Conservation (phyloP, 805 yeast species). For the Metschnikowia vanudenii region DNA sequence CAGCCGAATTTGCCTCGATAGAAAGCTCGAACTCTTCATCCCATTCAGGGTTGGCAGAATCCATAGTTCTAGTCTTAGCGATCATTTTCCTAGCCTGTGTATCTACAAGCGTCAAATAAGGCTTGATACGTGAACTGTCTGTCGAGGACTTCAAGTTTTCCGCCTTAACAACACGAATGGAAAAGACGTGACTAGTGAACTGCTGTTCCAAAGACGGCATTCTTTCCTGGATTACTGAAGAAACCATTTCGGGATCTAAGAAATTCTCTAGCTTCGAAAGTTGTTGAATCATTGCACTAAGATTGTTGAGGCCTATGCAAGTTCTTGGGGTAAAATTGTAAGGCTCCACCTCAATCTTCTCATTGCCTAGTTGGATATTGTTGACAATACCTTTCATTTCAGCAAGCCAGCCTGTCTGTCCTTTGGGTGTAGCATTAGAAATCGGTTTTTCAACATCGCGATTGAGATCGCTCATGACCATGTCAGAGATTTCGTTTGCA, state of each 20-base stretch:
- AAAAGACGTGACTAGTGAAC: constrained; percentile 53
- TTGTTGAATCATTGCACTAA: constrained; percentile 51
- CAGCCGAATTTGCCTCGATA: constrained; percentile 38
- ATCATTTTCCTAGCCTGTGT: constrained; percentile 51
- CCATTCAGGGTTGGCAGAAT: constrained; percentile 73
- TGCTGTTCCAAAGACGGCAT: constrained; percentile 33
- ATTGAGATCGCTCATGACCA: constrained; percentile 44
- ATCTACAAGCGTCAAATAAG: constrained; percentile 64
- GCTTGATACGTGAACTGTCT: constrained; percentile 43
- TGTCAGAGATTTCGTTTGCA: constrained; percentile 36
- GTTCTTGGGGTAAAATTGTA: constrained; percentile 58
- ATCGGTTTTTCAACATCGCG: constrained; percentile 27
- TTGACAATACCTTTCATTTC: constrained; percentile 53
- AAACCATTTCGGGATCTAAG: constrained; percentile 57
- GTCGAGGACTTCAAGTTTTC: constrained; percentile 47
- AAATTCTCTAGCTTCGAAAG: constrained; percentile 52
- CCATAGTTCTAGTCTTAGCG: constrained; percentile 67
- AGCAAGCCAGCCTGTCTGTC: constrained; percentile 41
- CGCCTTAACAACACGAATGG: constrained; percentile 61
- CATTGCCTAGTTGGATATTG: constrained; percentile 35
- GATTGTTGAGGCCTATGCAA: constrained; percentile 74
- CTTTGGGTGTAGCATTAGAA: background rate
- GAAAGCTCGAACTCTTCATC: constrained; percentile 76
- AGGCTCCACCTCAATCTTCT: constrained; percentile 45
- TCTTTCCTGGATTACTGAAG: constrained; percentile 36